phyloP scores from a whole-genome alignment of 2,329 filamentous ascomycete species.

The Curvularia spicifera region DNA sequence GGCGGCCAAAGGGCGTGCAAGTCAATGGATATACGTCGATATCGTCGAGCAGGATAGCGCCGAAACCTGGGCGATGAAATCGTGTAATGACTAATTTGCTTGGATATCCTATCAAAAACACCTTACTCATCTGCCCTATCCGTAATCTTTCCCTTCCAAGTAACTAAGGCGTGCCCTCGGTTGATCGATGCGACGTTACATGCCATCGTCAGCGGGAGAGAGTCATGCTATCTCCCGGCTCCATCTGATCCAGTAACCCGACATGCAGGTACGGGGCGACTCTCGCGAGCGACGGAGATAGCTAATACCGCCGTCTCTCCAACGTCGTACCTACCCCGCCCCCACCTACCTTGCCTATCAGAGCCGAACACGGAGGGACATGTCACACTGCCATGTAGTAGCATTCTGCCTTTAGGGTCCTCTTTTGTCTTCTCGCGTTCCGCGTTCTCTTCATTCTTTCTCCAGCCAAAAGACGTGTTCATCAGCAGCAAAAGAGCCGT shows the following conservation, averaged over 20 bases:
- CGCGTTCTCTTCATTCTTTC: background rate
- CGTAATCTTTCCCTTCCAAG: background rate
- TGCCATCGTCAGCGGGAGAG: background rate
- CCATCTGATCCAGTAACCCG: constrained; percentile 26
- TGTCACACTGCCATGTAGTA: background rate
- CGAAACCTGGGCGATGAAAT: constrained; percentile 32
- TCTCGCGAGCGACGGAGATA: background rate
- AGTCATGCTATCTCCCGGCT: constrained; percentile 14
- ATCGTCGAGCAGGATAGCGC: constrained; percentile 39
- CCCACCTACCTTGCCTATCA: constrained; percentile 9
- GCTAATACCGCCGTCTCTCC: background rate
- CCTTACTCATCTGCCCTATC: background rate
- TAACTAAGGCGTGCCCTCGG: background rate
- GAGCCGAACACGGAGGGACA: constrained; percentile 3
- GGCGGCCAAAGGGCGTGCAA: constrained; percentile 30
- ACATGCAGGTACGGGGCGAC: constrained; percentile 5
- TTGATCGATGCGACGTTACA: background rate
- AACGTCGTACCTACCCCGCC: constrained; percentile 9
- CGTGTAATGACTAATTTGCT: background rate
- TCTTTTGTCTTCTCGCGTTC: background rate
- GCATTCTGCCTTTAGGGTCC: background rate
- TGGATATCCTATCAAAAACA: background rate
- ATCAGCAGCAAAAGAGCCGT: background rate
- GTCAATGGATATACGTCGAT: constrained; percentile 33
- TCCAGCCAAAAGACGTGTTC: background rate